Conservation (phyloP, 1,139 yeast genomes). For the Debaryomyces udenii region DNA sequence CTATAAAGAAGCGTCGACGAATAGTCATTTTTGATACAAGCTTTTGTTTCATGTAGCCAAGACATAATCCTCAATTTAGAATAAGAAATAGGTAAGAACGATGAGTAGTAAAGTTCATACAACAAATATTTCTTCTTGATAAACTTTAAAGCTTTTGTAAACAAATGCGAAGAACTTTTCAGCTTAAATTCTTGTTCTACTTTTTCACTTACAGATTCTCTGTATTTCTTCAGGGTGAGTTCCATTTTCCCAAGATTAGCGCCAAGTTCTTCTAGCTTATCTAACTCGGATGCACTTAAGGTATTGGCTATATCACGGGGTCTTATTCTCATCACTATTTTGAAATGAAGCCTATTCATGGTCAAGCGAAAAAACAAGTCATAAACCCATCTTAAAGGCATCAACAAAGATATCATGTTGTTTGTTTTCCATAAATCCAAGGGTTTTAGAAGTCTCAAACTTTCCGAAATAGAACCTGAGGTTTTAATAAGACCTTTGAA, state of each 20-base stretch:
- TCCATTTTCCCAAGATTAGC: conserved; percentile 17
- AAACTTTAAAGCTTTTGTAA: conserved; percentile 14
- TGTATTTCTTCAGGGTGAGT: conserved; percentile 13
- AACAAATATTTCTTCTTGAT: conserved; percentile 15
- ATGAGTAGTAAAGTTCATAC: conserved; percentile 10
- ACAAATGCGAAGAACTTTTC: conserved; percentile 10
- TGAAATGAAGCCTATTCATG: conserved; percentile 49
- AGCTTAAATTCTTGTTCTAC: conserved; percentile 10
- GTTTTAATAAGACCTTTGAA: conserved; percentile 5
- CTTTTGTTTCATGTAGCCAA: conserved; percentile 29
- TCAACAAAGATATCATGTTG: conserved; percentile 37
- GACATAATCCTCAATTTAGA: conserved; percentile 16
- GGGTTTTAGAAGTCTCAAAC: conserved; percentile 19
- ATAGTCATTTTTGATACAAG: conserved; percentile 42
- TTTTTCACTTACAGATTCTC: conserved; percentile 3
- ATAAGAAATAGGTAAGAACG: conserved; percentile 17
- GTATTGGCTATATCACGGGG: conserved; percentile 44
- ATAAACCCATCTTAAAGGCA: conserved; percentile 44
- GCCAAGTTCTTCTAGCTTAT: conserved; percentile 30
- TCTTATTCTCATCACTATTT: conserved; percentile 30
- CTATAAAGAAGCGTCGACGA: conserved; percentile 27
- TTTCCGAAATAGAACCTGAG: conserved; percentile 7
- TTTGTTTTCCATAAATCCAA: conserved; percentile 35
- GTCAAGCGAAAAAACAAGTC: conserved; percentile 42
- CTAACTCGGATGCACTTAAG: conserved; percentile 27